Evolutionary conservation across 2,329 filamentous ascomycete genomes (phyloP).

Genomic region (Phyllosticta citribraziliensis): DNA sequence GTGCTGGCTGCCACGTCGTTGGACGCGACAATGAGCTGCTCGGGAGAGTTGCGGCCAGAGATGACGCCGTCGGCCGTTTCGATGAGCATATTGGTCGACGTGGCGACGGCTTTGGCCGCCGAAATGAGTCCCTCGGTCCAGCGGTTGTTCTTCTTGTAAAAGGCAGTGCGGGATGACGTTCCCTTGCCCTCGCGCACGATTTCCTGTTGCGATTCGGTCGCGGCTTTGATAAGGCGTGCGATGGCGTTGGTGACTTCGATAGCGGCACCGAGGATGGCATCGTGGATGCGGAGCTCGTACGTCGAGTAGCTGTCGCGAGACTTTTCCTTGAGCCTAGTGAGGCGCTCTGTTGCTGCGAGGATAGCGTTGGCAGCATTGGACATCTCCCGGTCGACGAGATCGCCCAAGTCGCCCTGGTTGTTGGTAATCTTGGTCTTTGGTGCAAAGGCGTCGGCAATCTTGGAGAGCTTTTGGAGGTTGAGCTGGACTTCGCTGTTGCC

Average conservation of each 20-base stretch:
- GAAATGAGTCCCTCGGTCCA: conserved; percentile 98
- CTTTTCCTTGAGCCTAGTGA: conserved; percentile 91
- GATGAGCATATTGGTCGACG: conserved; percentile 89
- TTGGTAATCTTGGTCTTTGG: conserved; percentile 77
- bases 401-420: conserved; percentile 76
- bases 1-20: conserved; percentile 96
- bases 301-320: conserved; percentile 91
- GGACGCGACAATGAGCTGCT: conserved; percentile 94
- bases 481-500: conserved; percentile 95
- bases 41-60: conserved; percentile 80
- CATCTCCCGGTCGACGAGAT: conserved; percentile 85
- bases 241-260: conserved; percentile 91
- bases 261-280: conserved; percentile 86
- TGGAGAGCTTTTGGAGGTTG: conserved; percentile 86
- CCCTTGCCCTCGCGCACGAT: conserved; percentile 91
- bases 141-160: conserved; percentile 99
- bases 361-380: conserved; percentile 93
- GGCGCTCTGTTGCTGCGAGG: conserved; percentile 76
- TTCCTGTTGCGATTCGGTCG: conserved; percentile 85
- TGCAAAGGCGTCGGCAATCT: conserved; percentile 83
- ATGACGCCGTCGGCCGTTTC: conserved; percentile 97
- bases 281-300: conserved; percentile 92
- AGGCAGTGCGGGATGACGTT: conserved; percentile 76
- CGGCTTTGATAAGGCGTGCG: conserved; percentile 86
- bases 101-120: conserved; percentile 89